Evolutionary conservation across 2,329 filamentous ascomycete genomes (phyloP).

Genomic region (Monosporascus sp.): DNA sequence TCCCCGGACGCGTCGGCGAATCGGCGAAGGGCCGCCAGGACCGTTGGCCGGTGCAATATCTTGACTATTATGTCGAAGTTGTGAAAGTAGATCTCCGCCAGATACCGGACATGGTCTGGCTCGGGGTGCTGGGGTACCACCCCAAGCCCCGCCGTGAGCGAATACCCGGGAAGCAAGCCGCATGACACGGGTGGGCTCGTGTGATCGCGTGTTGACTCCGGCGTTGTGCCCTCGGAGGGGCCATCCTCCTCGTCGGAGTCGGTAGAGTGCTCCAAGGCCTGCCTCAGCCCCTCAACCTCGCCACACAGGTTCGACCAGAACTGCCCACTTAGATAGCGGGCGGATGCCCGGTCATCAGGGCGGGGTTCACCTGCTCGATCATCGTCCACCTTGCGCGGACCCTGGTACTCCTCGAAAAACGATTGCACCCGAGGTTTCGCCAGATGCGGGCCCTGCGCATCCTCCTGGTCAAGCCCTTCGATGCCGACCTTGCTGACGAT

Average conservation of each 20-base stretch:
- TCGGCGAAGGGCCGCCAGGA: conserved; percentile 26
- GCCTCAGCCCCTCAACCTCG: conserved; percentile 41
- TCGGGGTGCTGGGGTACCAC: conserved; percentile 28
- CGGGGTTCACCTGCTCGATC: background rate
- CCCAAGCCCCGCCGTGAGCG: conserved; percentile 6
- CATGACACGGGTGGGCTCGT: conserved; percentile 5
- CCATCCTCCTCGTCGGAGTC: conserved; percentile 33
- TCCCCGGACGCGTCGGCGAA: conserved; percentile 26
- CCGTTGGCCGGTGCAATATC: conserved; percentile 39
- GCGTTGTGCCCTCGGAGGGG: conserved; percentile 17
- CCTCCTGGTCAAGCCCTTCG: conserved; percentile 8
- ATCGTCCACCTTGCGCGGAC: background rate
- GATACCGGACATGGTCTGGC: conserved; percentile 31
- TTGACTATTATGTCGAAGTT: conserved; percentile 42
- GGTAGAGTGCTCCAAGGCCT: conserved; percentile 38
- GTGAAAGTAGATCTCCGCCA: conserved; percentile 32
- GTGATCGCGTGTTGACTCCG: conserved; percentile 11
- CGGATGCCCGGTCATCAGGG: conserved; percentile 18
- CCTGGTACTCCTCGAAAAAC: background rate
- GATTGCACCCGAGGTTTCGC: background rate
- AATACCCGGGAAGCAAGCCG: conserved; percentile 22
- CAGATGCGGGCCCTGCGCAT: background rate
- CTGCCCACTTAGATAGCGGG: conserved; percentile 36
- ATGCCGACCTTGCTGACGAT: conserved; percentile 41
- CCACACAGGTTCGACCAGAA: conserved; percentile 40